Percentiles rank a stretch among this genome's conserved stretches.
phyloP scores from a whole-genome alignment of 1,284 basidiomycete genomes.

The Apiotrichum sp. region DNA sequence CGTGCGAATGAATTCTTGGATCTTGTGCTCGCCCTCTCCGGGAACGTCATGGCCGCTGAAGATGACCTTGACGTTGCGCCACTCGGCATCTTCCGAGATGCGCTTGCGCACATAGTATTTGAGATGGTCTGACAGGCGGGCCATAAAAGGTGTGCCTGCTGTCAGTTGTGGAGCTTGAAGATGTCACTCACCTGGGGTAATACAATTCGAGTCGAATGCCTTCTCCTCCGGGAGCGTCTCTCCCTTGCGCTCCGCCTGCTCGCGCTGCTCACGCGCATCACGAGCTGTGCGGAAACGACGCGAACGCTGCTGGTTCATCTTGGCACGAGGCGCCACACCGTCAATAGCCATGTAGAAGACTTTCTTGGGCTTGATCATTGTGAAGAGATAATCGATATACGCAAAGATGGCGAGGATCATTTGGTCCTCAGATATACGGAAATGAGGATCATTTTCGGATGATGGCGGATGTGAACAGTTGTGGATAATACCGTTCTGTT shows the following conservation, averaged over 20 bases:
- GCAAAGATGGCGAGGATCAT: slow-evolving; percentile 96
- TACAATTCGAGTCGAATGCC: slow-evolving; percentile 98
- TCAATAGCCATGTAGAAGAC: slow-evolving; percentile 97
- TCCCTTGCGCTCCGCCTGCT: slow-evolving; percentile 80
- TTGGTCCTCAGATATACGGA: slow-evolving; percentile 89
- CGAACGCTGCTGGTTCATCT: slow-evolving; percentile 99
- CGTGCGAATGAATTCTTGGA: slow-evolving; percentile 97
- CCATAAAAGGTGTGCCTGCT: slow-evolving; percentile 90
- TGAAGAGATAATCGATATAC: slow-evolving; percentile 95
- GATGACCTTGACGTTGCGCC: slow-evolving; percentile 87
- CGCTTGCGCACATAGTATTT: slow-evolving; percentile 97
- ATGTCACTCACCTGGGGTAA: slow-evolving; percentile 60
- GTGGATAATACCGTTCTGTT: slow-evolving; percentile 97
- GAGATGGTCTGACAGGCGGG: slow-evolving; percentile 78
- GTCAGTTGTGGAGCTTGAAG: no score
- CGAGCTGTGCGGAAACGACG: slow-evolving; percentile 91
- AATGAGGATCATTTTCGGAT: slow-evolving; percentile 83
- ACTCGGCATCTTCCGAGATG: slow-evolving; percentile 89
- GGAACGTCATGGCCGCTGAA: slow-evolving; percentile 98
- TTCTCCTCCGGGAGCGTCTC: slow-evolving; percentile 88
- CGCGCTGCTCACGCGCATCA: slow-evolving; percentile 79
- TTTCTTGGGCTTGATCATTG: slow-evolving; percentile 96
- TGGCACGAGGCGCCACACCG: slow-evolving; percentile 94
- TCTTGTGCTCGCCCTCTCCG: slow-evolving; percentile 99
- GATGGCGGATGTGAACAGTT: slow-evolving; percentile 61